Evolutionary conservation across 2,329 filamentous ascomycete species (phyloP).

Genomic region (Talaromyces sp.): DNA sequence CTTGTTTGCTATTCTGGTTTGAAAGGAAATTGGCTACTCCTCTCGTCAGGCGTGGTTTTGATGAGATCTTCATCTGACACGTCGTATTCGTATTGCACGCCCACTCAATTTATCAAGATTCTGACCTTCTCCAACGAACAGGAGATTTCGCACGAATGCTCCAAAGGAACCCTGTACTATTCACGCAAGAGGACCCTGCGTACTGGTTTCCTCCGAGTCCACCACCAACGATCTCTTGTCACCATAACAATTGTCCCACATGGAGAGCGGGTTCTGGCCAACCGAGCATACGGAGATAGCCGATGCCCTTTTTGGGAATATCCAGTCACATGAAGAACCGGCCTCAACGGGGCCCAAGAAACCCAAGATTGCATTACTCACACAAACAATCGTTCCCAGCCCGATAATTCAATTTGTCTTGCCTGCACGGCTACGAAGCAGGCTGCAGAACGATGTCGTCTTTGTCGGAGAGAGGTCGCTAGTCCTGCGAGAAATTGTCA

Average conservation of each 20-base stretch:
- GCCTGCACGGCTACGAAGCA: constrained; percentile 68
- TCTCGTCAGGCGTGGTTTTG: not conserved
- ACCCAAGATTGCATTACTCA: constrained; percentile 65
- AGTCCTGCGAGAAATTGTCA: constrained; percentile 67
- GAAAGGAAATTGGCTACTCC: not conserved
- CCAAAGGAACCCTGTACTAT: not conserved
- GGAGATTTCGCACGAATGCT: not conserved
- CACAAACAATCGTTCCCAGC: constrained; percentile 70
- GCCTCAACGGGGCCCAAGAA: constrained; percentile 14
- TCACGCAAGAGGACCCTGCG: not conserved
- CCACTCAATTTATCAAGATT: not conserved
- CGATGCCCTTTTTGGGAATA: not conserved
- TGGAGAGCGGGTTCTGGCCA: not conserved
- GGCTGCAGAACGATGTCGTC: constrained; percentile 70
- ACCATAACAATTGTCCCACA: not conserved
- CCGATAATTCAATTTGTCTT: constrained; percentile 71
- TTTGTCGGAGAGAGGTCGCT: constrained; percentile 80
- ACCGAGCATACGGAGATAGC: not conserved
- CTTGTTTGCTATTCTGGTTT: not conserved
- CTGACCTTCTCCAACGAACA: not conserved
- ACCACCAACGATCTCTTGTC: not conserved
- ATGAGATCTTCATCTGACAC: not conserved
- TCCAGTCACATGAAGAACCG: not conserved
- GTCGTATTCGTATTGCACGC: not conserved
- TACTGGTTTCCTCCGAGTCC: not conserved